A percentile compares a stretch with the other conserved stretches of the same genome.
Evolutionary conservation across 2,329 filamentous ascomycete genomes (phyloP).

Genomic region (Stenocarpella maydis): DNA sequence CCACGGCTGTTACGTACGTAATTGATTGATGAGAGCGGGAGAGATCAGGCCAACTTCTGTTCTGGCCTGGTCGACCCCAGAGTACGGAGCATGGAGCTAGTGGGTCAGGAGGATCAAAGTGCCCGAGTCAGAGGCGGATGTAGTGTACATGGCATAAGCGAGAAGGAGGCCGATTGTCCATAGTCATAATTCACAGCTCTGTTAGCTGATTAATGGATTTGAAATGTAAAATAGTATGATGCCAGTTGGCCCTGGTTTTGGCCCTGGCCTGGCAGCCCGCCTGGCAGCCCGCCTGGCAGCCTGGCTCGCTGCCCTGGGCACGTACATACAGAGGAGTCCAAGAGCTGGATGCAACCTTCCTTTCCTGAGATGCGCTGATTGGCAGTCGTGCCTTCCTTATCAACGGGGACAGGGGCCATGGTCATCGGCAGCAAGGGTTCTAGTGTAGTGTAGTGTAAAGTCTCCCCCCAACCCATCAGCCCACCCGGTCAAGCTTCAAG

Average conservation of each 20-base stretch:
- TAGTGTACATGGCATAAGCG: neutral
- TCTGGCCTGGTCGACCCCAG: neutral
- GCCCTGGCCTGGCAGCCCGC: too few relatives aligned
- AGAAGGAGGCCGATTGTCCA: too few relatives aligned
- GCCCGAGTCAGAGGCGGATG: conserved; percentile 2
- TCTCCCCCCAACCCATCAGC: too few relatives aligned
- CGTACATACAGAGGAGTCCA: too few relatives aligned
- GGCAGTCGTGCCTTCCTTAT: conserved; percentile 1
- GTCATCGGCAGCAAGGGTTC: neutral
- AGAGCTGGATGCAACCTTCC: conserved; percentile 10
- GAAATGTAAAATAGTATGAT: too few relatives aligned
- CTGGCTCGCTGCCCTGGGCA: too few relatives aligned
- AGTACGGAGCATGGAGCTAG: neutral
- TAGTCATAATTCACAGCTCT: too few relatives aligned
- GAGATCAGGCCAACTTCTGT: neutral
- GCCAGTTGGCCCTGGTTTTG: too few relatives aligned
- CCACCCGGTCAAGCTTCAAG: conserved; percentile 8
- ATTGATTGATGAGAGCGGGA: conserved; percentile 26
- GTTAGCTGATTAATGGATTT: too few relatives aligned
- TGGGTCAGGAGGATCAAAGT: conserved; percentile 6
- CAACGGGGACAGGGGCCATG: conserved; percentile 3
- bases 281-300: too few relatives aligned
- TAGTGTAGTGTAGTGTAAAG: too few relatives aligned
- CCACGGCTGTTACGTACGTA: conserved; percentile 22
- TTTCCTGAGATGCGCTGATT: conserved; percentile 17